Conservation (phyloP, 805 yeast species). For the Starmerella potacharoeniae region DNA sequence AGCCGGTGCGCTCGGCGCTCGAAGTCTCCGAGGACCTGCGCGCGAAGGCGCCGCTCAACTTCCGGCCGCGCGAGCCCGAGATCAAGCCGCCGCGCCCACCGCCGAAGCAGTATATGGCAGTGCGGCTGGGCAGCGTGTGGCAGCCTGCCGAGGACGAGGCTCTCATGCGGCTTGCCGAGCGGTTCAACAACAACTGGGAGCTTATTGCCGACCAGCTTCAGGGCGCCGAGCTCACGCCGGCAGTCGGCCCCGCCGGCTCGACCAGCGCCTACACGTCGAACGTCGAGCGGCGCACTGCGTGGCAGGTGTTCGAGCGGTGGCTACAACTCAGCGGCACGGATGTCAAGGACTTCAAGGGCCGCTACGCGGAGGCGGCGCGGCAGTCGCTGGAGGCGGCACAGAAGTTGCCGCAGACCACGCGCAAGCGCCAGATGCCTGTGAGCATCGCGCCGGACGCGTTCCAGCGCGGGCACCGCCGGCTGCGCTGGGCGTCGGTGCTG, state of each 20-base stretch:
- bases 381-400: conserved; percentile 88
- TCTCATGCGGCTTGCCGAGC: conserved; percentile 69
- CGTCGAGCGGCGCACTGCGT: conserved; percentile 90
- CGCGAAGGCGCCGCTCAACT: conserved; percentile 11
- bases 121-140: conserved; percentile 91
- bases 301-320: conserved; percentile 98
- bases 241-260: background rate
- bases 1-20: background rate
- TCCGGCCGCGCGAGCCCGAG: conserved; percentile 20
- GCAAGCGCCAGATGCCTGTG: conserved; percentile 77
- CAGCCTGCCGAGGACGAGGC: conserved; percentile 82
- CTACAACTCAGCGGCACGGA: conserved; percentile 84
- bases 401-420: conserved; percentile 75
- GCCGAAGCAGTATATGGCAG: conserved; percentile 61
- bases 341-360: conserved; percentile 76
- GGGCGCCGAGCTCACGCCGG: background rate
- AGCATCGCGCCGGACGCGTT: conserved; percentile 91
- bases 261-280: conserved; percentile 59
- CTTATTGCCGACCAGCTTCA: conserved; percentile 63
- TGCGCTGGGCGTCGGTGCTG: conserved; percentile 95
- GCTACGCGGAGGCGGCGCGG: conserved; percentile 70
- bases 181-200: conserved; percentile 87
- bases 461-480: conserved; percentile 80
- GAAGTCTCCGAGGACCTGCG: background rate
- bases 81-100: conserved; percentile 91